Conservation (phyloP, 1,139 yeast genomes). For the Kluyveromyces marxianus region DNA sequence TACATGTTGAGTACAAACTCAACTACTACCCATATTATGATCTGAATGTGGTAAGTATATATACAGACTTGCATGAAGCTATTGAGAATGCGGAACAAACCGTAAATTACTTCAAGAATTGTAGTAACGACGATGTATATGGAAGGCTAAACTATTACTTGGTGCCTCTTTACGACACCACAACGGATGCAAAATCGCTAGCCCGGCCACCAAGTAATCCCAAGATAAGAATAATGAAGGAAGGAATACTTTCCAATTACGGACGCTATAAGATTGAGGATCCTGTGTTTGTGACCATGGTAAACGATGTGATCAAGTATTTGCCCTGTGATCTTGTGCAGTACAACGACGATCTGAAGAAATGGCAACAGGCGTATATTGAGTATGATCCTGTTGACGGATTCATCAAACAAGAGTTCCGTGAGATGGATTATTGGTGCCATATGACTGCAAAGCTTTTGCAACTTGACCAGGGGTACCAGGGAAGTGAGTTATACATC, state of each 20-base stretch:
- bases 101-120: constrained; percentile 16
- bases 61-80: constrained; percentile 22
- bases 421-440: constrained; percentile 23
- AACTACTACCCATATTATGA: constrained; percentile 28
- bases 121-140: constrained; percentile 15
- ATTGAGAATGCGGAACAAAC: constrained; percentile 13
- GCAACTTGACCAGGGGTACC: background rate
- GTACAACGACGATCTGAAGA: constrained; percentile 5
- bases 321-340: constrained; percentile 24
- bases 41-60: constrained; percentile 24
- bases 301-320: constrained; percentile 24
- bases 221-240: constrained; percentile 2
- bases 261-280: constrained; percentile 19
- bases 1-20: constrained; percentile 25
- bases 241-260: constrained; percentile 7
- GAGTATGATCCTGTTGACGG: constrained; percentile 7
- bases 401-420: constrained; percentile 8
- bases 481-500: constrained; percentile 13
- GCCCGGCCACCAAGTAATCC: background rate
- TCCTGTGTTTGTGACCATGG: constrained; percentile 24
- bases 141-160: constrained; percentile 19
- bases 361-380: constrained; percentile 23
- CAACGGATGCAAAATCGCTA: background rate
- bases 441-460: constrained; percentile 10
- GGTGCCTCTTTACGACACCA: constrained; percentile 21